Evolutionary conservation across 176 grass and related monocot species (phyloP).

Genomic region (Zea mays): Zm-B73-REFERENCE-NAM-5.0 NC_050097.1:241447501-241448000

Average conservation of each 20-base stretch:
- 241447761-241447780: not conserved
- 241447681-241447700: not conserved
- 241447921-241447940: no score
- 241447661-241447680: not conserved
- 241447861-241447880: constrained; percentile 45
- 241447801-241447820: not conserved
- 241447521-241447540: not conserved
- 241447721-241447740: not conserved
- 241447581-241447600: not conserved
- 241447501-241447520: constrained; percentile 15
- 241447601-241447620: not conserved
- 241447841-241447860: not conserved
- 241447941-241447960: no score
- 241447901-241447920: constrained; percentile 1
- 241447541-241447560: not conserved
- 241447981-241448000: no score
- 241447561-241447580: not conserved
- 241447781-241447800: no score
- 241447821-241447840: not conserved
- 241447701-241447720: not conserved
- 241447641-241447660: not conserved
- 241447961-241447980: no score
- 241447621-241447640: not conserved
- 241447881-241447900: constrained; percentile 1
- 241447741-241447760: not conserved